Evolutionary conservation across 371 early-diverging fungal genomes (phyloP).

Genomic region (Mucor ambiguus): DNA sequence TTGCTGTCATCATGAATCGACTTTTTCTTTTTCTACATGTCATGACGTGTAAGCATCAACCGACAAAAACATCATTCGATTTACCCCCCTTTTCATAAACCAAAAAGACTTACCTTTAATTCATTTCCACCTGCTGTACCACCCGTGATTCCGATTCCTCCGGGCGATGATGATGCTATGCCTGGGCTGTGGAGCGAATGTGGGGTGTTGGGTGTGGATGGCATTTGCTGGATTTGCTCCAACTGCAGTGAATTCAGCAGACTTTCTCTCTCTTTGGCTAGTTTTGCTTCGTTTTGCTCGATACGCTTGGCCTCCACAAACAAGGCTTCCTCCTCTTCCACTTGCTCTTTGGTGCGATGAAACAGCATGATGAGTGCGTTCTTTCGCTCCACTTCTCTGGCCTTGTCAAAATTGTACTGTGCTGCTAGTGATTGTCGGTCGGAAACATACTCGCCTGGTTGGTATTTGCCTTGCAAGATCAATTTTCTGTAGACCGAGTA

Average conservation of each 20-base stretch:
- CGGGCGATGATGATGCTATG: constrained; percentile 30
- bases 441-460: constrained; percentile 31
- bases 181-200: constrained; percentile 14
- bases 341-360: constrained; percentile 74
- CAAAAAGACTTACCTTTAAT: constrained; percentile 22
- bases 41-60: background rate
- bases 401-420: constrained; percentile 60
- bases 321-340: constrained; percentile 84
- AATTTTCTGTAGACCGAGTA: constrained; percentile 66
- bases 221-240: constrained; percentile 55
- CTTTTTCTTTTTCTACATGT: constrained; percentile 41
- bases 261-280: constrained; percentile 76
- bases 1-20: constrained; percentile 28
- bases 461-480: constrained; percentile 41
- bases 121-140: constrained; percentile 35
- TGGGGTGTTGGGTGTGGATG: constrained; percentile 46
- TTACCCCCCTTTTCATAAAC: background rate
- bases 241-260: constrained; percentile 63
- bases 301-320: constrained; percentile 77
- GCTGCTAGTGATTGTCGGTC: constrained; percentile 42
- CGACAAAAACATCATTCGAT: constrained; percentile 1
- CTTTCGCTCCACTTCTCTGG: constrained; percentile 79
- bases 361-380: constrained; percentile 71
- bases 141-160: constrained; percentile 45
- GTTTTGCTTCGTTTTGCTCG: constrained; percentile 73